Percentiles rank a stretch among this genome's conserved stretches.
Conservation (phyloP, 2,329 filamentous ascomycete species). For the Gaeumannomyces tritici region DNA sequence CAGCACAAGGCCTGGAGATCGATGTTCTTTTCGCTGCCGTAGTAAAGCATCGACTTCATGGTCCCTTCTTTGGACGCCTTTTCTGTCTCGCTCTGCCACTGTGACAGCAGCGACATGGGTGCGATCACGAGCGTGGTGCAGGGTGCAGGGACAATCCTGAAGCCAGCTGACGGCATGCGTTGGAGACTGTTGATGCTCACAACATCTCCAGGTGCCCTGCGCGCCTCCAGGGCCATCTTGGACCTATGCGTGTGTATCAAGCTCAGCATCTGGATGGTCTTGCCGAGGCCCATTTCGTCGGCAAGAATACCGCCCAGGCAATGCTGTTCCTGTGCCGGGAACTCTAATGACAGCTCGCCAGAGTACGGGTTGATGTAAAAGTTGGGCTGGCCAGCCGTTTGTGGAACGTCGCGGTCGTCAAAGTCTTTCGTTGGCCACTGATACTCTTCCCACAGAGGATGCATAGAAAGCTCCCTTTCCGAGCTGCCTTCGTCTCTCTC, state of each 20-base stretch:
- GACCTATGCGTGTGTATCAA: slow-evolving; percentile 77
- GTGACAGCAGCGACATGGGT: slow-evolving; percentile 89
- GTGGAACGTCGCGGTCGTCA: slow-evolving; percentile 66
- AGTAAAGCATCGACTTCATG: slow-evolving; percentile 81
- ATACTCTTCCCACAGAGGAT: slow-evolving; percentile 97
- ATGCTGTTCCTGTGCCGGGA: slow-evolving; percentile 88
- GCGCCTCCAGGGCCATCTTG: slow-evolving; percentile 22
- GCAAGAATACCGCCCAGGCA: slow-evolving; percentile 89
- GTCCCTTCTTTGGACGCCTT: slow-evolving; percentile 81
- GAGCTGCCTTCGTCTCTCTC: slow-evolving; percentile 69
- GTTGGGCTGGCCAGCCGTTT: slow-evolving; percentile 52
- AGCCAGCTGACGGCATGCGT: neutral
- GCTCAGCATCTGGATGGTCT: slow-evolving; percentile 97
- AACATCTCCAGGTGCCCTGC: slow-evolving; percentile 24
- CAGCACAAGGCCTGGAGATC: slow-evolving; percentile 76
- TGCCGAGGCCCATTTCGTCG: slow-evolving; percentile 95
- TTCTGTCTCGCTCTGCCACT: slow-evolving; percentile 93
- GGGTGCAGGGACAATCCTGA: slow-evolving; percentile 55
- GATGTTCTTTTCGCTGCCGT: slow-evolving; percentile 72
- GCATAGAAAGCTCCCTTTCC: slow-evolving; percentile 70
- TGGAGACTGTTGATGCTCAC: slow-evolving; percentile 2
- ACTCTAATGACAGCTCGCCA: slow-evolving; percentile 83
- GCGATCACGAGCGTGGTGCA: slow-evolving; percentile 93
- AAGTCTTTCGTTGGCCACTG: slow-evolving; percentile 79
- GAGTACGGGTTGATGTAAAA: slow-evolving; percentile 99